Evolutionary conservation across 2,329 filamentous ascomycete species (phyloP), one percentile per base, ranked within the genome.

Genomic region (Ophiocordyceps camponoti-leonardi): DNA sequence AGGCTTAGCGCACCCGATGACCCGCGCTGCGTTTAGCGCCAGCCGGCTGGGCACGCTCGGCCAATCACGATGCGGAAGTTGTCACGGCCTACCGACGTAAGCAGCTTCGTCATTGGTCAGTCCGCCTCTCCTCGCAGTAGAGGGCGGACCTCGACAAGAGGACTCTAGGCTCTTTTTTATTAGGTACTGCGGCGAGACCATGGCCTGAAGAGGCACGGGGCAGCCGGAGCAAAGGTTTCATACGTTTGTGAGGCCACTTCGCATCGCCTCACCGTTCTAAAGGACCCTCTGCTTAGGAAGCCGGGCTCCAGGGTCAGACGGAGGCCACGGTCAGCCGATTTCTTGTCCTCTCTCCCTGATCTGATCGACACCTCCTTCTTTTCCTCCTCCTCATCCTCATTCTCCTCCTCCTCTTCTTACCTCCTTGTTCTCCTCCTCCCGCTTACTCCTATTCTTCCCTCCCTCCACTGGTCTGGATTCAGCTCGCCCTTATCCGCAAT

Each of bases 1-100:
- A 16, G 49, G 52, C 33, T 46, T 54, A 52, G 52, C 39, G 46
- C 47, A 49, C 42, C 51, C 48, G 51, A 48, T 46, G 47, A n/a
- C 39, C 19, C 39, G 39, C 19, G 19, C 39, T 41, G 39, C 13
- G 19, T 41, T 41, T 41, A 41, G 39, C 49, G 48, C 42, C 35
- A 45, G 7, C 3, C 12, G 12, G 18, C 16, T 39, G 35, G 35
- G 35, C 35, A 19, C 16, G 35, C 35, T 5, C 37, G 20, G 20
- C 48, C 46, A 54, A 54, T 54, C 44, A 46, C n/a, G 43, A 26
- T 26, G 40, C 20, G 44, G 45, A 37, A 10, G 46, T 49, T 52
- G 48, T 49, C 51, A 52, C 51, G 48, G 39, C 11, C 18, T 12
- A n/a, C 18, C 28, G 31, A 23, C 39, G n/a, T 22, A 41, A 22